Evolutionary conservation across 2,329 filamentous ascomycete species (phyloP), one percentile per base, ranked within the genome.

Genomic region (Proliferodiscus dingleyae): DNA sequence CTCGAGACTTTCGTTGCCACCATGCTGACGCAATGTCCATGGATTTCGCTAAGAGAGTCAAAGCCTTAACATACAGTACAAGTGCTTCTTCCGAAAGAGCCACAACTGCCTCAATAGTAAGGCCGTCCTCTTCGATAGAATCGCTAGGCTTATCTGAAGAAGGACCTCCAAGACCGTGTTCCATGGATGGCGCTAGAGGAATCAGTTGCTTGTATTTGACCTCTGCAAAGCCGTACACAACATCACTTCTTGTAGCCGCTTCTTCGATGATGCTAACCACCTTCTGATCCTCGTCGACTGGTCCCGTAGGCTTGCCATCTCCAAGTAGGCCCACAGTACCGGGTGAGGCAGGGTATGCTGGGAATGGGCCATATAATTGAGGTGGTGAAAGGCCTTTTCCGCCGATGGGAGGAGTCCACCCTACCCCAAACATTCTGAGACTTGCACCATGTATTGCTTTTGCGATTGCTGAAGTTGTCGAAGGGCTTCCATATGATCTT

Each of bases 161-260:
- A n/a, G 77, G 66, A 11, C 83, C 81, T 5, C 84, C 83, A 3
- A 89, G 74, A 5, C 80, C 81, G 55, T 85, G 81, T 39, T 87
- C 81, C 54, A 77, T 78, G 0, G 87, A 91, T 1, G 91, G 93
- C 1, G 88, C 82, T 36, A 93, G 71, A 3, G 93, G 93, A 40
- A 96, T 80, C n/a, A 98, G 77, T 66, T 98, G 93, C 66, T 94
- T 93, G 68, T 94, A 96, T 67, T 98, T 98, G 62, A 98, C 91
- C 68, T 98, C 91, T 5, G 93, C 93, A 66, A 98, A 97, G 3
- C 91, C 90, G 64, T 90, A 98, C 2, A 98, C 90, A 37, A 96
- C 93, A 64, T 98, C 90, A 62, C 90, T 96, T 30, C 90, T 78
- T 24, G 89, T 93, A 2, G 93, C 93, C 53, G 88, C 85, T 58